A percentile compares a stretch with the other conserved stretches of the same genome.
Evolutionary conservation across 345 rosid species (phyloP).

Genomic region (Eucalyptus tenuipes): DNA sequence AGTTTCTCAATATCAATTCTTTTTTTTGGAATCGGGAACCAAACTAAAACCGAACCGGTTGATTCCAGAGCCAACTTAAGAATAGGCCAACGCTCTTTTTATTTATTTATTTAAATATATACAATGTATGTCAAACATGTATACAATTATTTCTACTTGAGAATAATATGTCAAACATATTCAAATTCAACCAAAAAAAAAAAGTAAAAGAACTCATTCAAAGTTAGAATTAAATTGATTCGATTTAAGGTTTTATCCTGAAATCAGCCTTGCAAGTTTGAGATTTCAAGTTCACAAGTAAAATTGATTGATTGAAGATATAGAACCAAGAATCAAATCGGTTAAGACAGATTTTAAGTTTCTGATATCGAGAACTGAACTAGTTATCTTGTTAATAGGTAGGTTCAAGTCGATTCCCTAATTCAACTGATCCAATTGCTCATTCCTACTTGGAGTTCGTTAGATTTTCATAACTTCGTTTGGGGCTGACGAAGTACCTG

Average conservation of each 20-base stretch:
- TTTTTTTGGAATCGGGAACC: not conserved
- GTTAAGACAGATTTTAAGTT: accelerated
- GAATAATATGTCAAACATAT: not conserved
- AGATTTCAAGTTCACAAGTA: not conserved
- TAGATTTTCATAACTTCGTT: not conserved
- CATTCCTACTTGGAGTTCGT: not conserved
- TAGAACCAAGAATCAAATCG: not conserved
- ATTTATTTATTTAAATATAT: not conserved
- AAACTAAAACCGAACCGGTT: not conserved
- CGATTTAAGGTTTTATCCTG: not conserved
- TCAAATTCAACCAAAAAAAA: not conserved
- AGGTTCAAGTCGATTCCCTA: not conserved
- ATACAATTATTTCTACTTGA: not conserved
- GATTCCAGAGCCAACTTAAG: accelerated
- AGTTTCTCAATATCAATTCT: accelerated
- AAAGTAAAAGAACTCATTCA: not conserved
- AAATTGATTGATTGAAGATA: not conserved
- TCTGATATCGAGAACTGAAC: not conserved
- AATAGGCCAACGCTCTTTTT: accelerated
- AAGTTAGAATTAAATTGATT: not conserved
- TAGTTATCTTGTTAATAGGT: not conserved
- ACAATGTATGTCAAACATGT: not conserved
- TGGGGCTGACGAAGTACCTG: not conserved
- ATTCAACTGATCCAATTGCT: not conserved
- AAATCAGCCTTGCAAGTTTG: not conserved